Conservation (phyloP, 495 filamentous ascomycete genomes). For the Penicillium nucicola region DNA sequence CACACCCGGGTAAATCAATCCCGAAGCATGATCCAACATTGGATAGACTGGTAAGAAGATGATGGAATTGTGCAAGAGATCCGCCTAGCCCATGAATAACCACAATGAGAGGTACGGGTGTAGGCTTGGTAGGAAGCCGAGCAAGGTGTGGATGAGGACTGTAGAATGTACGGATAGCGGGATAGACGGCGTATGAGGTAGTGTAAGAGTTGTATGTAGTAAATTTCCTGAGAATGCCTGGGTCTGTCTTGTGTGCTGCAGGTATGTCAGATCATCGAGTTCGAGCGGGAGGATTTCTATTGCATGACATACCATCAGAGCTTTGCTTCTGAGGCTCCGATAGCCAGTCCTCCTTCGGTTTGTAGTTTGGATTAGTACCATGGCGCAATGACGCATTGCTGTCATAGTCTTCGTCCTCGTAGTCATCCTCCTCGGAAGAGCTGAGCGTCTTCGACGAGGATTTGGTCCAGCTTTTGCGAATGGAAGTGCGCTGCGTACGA, state of each 20-base stretch:
- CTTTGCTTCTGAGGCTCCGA: conserved; percentile 25
- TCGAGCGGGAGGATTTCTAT: background rate
- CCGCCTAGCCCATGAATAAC: conserved; percentile 92
- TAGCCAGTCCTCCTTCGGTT: conserved; percentile 15
- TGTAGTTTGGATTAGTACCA: conserved; percentile 20
- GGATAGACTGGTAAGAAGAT: conserved; percentile 75
- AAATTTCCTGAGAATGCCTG: conserved; percentile 72
- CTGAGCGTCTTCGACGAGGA: conserved; percentile 33
- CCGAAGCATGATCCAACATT: conserved; percentile 86
- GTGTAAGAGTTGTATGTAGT: conserved; percentile 69
- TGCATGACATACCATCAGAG: conserved; percentile 29
- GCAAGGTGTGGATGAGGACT: conserved; percentile 74
- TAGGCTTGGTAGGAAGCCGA: conserved; percentile 68
- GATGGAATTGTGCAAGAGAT: conserved; percentile 81
- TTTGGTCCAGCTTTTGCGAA: conserved; percentile 27
- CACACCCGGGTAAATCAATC: conserved; percentile 88
- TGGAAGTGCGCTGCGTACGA: conserved; percentile 19
- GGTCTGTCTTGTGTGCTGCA: conserved; percentile 55
- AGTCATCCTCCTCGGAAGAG: conserved; percentile 42
- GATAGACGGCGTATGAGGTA: conserved; percentile 67
- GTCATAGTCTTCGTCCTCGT: conserved; percentile 44
- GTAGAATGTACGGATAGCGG: conserved; percentile 78
- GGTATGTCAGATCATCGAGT: background rate
- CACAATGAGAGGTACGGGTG: conserved; percentile 78
- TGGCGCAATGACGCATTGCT: conserved; percentile 37